phyloP scores from a whole-genome alignment of 352 stramenopile genomes.

The Phytophthora foliorum region DNA sequence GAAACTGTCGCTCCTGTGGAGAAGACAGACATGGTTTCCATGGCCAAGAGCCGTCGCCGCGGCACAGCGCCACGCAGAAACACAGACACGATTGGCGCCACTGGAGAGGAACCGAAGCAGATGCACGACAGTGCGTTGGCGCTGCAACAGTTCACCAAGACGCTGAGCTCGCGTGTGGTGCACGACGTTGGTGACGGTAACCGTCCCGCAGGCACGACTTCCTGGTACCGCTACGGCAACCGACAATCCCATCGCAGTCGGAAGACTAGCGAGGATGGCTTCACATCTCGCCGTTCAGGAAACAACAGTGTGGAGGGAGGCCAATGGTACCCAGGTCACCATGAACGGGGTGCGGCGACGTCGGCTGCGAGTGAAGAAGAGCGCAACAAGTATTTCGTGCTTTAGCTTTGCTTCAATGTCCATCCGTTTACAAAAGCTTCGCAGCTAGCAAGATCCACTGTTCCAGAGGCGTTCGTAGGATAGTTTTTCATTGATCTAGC shows the following conservation, averaged over 20 bases:
- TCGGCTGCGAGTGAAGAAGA: conserved; percentile 73
- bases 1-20: conserved; percentile 40
- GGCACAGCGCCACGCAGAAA: conserved; percentile 43
- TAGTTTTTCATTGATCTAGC: conserved; percentile 19
- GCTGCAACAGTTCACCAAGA: conserved; percentile 89
- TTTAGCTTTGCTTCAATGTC: conserved; percentile 49
- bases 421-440: conserved; percentile 27
- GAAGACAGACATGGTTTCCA: conserved; percentile 41
- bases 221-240: conserved; percentile 85
- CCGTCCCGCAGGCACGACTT: conserved; percentile 54
- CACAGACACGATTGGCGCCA: conserved; percentile 54
- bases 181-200: conserved; percentile 58
- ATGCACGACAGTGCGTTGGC: conserved; percentile 73
- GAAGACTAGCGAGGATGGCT: conserved; percentile 69
- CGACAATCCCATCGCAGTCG: conserved; percentile 71
- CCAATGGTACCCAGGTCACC: conserved; percentile 53
- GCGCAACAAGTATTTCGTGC: conserved; percentile 87
- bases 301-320: conserved; percentile 67
- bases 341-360: conserved; percentile 48
- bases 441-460: conserved; percentile 22
- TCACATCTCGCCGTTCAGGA: conserved; percentile 61
- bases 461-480: conserved; percentile 24
- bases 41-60: conserved; percentile 42
- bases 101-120: conserved; percentile 51
- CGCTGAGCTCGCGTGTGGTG: conserved; percentile 74